Conservation (phyloP, 345 rosid species). For the Litchi chinensis region DNA sequence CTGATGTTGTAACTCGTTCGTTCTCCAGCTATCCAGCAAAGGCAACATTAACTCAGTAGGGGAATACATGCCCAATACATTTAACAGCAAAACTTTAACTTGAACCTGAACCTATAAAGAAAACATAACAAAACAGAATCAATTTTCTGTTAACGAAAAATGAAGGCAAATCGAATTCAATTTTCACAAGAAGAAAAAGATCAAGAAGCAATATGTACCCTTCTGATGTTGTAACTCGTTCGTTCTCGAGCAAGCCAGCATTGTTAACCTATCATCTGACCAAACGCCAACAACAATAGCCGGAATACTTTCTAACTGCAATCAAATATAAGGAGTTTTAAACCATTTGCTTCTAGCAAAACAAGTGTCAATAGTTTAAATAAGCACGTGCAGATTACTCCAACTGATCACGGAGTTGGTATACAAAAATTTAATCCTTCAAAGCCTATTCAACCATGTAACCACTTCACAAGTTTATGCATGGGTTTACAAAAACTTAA, state of each 20-base stretch:
- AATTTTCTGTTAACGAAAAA: background rate
- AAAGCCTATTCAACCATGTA: too few relatives aligned
- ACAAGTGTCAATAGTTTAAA: background rate
- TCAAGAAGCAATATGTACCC: constrained; percentile 51
- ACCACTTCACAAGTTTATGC: background rate
- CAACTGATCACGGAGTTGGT: background rate
- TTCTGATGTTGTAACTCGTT: constrained; percentile 60
- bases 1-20: too few relatives aligned
- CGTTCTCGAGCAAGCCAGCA: constrained; percentile 78
- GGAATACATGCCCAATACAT: constrained; percentile 81
- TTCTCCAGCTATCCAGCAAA: constrained; percentile 63
- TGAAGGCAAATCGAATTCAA: background rate
- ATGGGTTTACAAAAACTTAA: too few relatives aligned
- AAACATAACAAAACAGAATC: background rate
- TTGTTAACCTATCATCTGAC: constrained; percentile 84
- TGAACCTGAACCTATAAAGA: constrained; percentile 46
- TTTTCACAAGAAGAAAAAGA: constrained; percentile 7
- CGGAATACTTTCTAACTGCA: constrained; percentile 69
- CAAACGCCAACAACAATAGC: constrained; percentile 59
- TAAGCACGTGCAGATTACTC: background rate
- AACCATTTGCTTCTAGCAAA: background rate
- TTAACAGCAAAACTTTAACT: constrained; percentile 73
- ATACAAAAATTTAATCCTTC: too few relatives aligned
- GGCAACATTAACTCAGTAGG: constrained; percentile 77
- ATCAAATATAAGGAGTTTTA: background rate